Base-by-base conservation (phyloP, 2,329 filamentous ascomycete species). In the Monascus ruber region DNA sequence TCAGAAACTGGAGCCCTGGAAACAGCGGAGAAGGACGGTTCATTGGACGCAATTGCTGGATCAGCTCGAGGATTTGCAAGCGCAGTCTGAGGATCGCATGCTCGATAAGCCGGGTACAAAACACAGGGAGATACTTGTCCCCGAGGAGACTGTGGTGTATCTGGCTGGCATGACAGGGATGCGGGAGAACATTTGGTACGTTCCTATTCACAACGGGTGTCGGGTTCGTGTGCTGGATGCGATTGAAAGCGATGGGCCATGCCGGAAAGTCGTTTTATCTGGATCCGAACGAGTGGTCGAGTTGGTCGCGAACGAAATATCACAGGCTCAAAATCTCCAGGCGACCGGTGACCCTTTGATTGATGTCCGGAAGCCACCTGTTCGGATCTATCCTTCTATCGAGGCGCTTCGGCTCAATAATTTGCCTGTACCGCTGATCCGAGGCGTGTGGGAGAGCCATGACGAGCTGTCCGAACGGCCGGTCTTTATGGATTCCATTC, bases 161-260 rank as follows among this genome's bases (percentile, higher is more conserved):
- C 41, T 66, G 33, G 45, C 51, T 9, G 63, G 63, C 4, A 42
- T 53, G 8, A 53, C 50, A 5, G 46, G 52, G 3, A 47, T 50
- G 40, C 42, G 45, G 29, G 63, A 66, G 42, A 66, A 66, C 41
- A 51, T 64, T 5, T 65, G 55, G 54, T 54, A 54, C 40, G 46
- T 59, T 5, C 42, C 46, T 6, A 39, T 63, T 10, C 54, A 49
- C 9, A 59, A 62, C 39, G 63, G 62, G 24, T 65, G 62, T 35
- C 52, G 52, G 29, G 54, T 65, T n/a, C 62, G 61, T 37, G 52
- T 65, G 7, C 39, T 62, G 26, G 47, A 50, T 34, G 40, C 51
- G n/a, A 31, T 35, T 1, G 48, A 62, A 35, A 59, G 55, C 35
- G 47, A 55, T 27, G 56, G 61, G 7, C 31, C 45, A 5, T 41